Percentiles rank a stretch among this genome's conserved stretches.
Evolutionary conservation across 805 yeast species (phyloP).

Genomic region (Candida coquimbonensis): DNA sequence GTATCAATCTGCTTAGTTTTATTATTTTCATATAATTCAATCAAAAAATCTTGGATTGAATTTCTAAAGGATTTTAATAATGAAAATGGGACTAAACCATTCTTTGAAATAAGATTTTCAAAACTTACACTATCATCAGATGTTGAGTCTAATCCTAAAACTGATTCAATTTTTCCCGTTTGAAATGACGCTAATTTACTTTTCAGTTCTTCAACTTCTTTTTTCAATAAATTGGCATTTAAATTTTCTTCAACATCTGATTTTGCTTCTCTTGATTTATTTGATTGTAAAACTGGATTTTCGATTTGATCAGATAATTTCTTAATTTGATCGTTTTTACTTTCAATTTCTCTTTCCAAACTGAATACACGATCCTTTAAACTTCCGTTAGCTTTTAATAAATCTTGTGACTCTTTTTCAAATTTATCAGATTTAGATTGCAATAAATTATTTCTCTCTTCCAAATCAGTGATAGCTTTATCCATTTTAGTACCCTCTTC

Average conservation of each 20-base stretch:
- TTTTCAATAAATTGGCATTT: constrained; percentile 21
- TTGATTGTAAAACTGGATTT: not conserved
- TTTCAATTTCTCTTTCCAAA: constrained; percentile 15
- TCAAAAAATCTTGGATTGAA: constrained; percentile 38
- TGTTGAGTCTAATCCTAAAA: constrained; percentile 15
- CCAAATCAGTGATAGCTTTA: constrained; percentile 31
- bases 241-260: constrained; percentile 25
- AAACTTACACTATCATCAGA: constrained; percentile 21
- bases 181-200: constrained; percentile 43
- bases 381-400: constrained; percentile 16
- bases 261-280: not conserved
- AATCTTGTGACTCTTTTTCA: constrained; percentile 16
- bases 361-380: constrained; percentile 13
- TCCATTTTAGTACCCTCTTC: constrained; percentile 48
- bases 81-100: constrained; percentile 42
- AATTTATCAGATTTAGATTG: constrained; percentile 22
- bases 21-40: constrained; percentile 25
- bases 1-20: constrained; percentile 11
- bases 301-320: constrained; percentile 2
- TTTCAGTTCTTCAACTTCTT: constrained; percentile 41
- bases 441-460: constrained; percentile 23
- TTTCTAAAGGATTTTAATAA: constrained; percentile 41
- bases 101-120: constrained; percentile 23
- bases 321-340: constrained; percentile 6
- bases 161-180: constrained; percentile 24